Percentiles rank a stretch among this genome's conserved stretches.
phyloP scores from a whole-genome alignment of 2,329 filamentous ascomycete species.

The Talaromyces sp. region DNA sequence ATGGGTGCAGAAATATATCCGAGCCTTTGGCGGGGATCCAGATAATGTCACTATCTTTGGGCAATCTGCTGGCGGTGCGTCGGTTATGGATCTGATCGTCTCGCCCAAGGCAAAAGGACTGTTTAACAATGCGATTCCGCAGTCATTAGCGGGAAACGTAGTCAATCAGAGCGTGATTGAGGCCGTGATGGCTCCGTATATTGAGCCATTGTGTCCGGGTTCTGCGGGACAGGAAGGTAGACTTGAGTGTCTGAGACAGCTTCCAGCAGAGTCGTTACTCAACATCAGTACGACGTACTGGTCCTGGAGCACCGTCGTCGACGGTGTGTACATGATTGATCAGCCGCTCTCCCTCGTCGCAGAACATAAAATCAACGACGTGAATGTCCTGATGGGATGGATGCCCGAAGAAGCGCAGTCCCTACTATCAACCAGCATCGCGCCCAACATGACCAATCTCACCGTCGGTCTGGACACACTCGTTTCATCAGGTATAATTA shows the following conservation, averaged over 20 bases:
- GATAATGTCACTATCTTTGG: constrained; percentile 51
- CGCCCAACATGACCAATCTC: constrained; percentile 13
- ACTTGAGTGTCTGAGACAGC: constrained; percentile 8
- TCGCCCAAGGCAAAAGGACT: constrained; percentile 16
- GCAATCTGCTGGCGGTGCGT: constrained; percentile 48
- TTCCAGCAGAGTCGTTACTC: constrained; percentile 14
- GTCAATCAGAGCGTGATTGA: constrained; percentile 5
- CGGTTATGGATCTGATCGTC: constrained; percentile 13
- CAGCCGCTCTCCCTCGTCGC: constrained; percentile 11
- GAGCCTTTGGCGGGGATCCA: constrained; percentile 40
- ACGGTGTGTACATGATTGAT: constrained; percentile 14
- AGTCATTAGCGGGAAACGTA: constrained; percentile 13
- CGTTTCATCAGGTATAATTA: not conserved
- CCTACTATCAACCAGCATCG: constrained; percentile 4
- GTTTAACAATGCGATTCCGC: constrained; percentile 11
- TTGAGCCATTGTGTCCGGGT: constrained; percentile 7
- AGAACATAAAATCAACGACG: constrained; percentile 5
- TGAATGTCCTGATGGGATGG: constrained; percentile 15
- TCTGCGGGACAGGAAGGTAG: constrained; percentile 4
- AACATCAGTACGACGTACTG: constrained; percentile 6
- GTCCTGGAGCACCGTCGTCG: constrained; percentile 15
- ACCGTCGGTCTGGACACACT: constrained; percentile 5
- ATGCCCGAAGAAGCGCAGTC: constrained; percentile 19
- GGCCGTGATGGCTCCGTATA: constrained; percentile 1
- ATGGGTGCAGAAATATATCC: constrained; percentile 41